Evolutionary conservation across 2,329 filamentous ascomycete genomes (phyloP), one percentile per base, ranked within the genome.

Genomic region (Beauveria sp.): DNA sequence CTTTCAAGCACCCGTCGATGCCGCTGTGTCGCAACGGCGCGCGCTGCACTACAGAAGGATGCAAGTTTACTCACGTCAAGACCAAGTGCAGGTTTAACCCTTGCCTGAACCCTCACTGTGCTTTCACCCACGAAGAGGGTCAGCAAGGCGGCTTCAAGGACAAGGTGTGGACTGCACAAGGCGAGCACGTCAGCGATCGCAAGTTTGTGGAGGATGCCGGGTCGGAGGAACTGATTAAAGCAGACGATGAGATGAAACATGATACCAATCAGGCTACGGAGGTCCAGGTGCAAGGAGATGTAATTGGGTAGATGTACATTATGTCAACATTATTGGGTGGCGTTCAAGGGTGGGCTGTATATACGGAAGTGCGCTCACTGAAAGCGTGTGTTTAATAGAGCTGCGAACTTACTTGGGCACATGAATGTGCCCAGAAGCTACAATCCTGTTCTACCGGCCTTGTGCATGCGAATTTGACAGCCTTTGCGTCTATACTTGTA

Each of bases 1-100:
- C 90, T 1, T 99, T 97, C 80, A 88, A 88, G 73, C 95, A 99
- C 72, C 92, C 92, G 0, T 84, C 83, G 31, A 91, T 91, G 84
- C 91, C 91, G 7, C 81, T 91, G 26, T 99, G 95, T 79, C 88
- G 91, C 63, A 97, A 97, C 72, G 95, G 95, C 31, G 89, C 88
- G 53, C 91, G 93, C 72, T 99, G 95, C 80, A 87, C 87, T 42
- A 86, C 85, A 4, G 78, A 87, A 14, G 86, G 87, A 64, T 99
- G 95, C 84, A 92, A 91, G 68, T 99, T 96, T 72, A 93, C 90
- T 14, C 95, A 99, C 76, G 78, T 89, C 67, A 87, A 88, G 73
- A 90, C 88, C 53, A 84, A 88, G 73, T 99, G 95, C 86, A 92
- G 87, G 72, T 98, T 89, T 77, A 93, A 87, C 67, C 95, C 93